A percentile compares a stretch with the other conserved stretches of the same genome.
These are phyloP conservation scores for Penicillium coprophilum DNA, from an alignment of 495 filamentous ascomycete genomes.

Conservation along the genomic window DNA sequence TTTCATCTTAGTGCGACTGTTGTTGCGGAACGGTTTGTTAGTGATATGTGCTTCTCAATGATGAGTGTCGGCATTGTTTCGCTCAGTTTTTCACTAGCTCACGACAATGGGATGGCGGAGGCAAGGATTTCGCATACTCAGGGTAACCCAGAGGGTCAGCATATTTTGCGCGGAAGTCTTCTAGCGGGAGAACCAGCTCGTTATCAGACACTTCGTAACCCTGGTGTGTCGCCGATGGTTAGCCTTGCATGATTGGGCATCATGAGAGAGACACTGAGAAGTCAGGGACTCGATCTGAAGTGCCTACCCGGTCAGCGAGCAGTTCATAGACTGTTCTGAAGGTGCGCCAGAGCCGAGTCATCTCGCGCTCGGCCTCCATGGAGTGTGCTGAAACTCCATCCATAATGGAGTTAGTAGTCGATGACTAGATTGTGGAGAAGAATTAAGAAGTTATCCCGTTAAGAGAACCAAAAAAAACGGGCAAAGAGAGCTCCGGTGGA, in stretches of 20 bases:
- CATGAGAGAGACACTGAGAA: neutral
- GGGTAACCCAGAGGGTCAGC: conserved; percentile 65
- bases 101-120: neutral
- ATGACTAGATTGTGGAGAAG: neutral
- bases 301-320: conserved; percentile 72
- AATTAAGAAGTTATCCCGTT: neutral
- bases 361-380: conserved; percentile 62
- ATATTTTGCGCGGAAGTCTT: conserved; percentile 69
- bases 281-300: neutral
- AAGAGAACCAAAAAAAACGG: conserved; percentile 7
- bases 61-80: neutral
- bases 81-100: neutral
- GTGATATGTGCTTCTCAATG: conserved; percentile 13
- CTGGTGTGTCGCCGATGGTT: conserved; percentile 43
- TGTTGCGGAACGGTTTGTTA: conserved; percentile 24
- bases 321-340: conserved; percentile 87
- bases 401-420: conserved; percentile 35
- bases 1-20: conserved; percentile 77
- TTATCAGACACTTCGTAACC: conserved; percentile 90
- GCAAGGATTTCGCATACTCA: conserved; percentile 52
- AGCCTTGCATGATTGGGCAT: conserved; percentile 11
- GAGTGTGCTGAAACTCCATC: conserved; percentile 53
- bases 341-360: conserved; percentile 78
- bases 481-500: conserved; percentile 8
- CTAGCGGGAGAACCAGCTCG: conserved; percentile 78